A percentile compares a stretch with the other conserved stretches of the same genome.
Evolutionary conservation across 805 yeast species (phyloP).

Genomic region (Ogataea sp.): DNA sequence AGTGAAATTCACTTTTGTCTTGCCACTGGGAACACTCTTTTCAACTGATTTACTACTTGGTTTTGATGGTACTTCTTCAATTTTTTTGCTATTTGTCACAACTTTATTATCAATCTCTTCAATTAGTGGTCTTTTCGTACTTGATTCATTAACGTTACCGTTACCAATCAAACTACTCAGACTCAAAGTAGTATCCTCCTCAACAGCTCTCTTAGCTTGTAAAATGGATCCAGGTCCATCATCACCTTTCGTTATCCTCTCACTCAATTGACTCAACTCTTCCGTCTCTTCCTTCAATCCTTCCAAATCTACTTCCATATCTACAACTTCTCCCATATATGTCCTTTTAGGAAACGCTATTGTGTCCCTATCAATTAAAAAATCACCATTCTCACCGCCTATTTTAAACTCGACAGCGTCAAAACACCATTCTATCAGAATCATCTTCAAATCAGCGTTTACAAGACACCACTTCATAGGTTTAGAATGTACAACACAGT

Average conservation of each 20-base stretch:
- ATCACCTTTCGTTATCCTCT: constrained; percentile 21
- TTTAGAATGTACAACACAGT: constrained; percentile 65
- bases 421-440: constrained; percentile 75
- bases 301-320: constrained; percentile 35
- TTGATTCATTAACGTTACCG: not conserved
- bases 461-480: constrained; percentile 56
- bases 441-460: constrained; percentile 51
- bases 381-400: constrained; percentile 5
- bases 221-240: constrained; percentile 36
- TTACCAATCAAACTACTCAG: constrained; percentile 3
- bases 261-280: constrained; percentile 21
- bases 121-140: constrained; percentile 35
- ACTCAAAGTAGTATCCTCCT: too few species aligned
- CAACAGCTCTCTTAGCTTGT: constrained; percentile 27
- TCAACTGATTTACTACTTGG: too few species aligned
- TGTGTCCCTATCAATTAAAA: constrained; percentile 51
- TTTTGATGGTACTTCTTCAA: not conserved
- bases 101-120: constrained; percentile 42
- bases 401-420: constrained; percentile 56
- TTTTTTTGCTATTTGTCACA: constrained; percentile 1
- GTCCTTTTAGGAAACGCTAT: constrained; percentile 63
- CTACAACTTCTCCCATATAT: constrained; percentile 55
- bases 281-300: constrained; percentile 28
- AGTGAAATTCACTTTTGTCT: constrained; percentile 8
- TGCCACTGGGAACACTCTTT: not conserved